A percentile compares a stretch with the other conserved stretches of the same genome.
phyloP scores from a whole-genome alignment of 345 rosid genomes.

The Syzygium oleosum region DNA sequence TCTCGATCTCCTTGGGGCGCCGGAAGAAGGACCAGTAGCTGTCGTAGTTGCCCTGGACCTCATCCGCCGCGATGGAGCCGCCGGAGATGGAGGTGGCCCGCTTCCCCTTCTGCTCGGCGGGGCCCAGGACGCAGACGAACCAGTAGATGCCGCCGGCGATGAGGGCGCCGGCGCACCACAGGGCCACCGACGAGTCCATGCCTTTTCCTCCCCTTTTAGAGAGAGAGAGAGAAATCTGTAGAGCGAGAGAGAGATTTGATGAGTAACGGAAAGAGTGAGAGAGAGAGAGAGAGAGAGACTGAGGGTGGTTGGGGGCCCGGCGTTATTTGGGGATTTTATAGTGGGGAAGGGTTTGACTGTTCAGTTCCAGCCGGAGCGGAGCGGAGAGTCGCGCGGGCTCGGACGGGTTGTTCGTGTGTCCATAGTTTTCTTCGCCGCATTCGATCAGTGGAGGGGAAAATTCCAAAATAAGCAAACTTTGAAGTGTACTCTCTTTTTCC shows the following conservation, averaged over 20 bases:
- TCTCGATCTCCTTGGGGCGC: constrained; percentile 78
- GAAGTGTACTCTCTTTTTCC: too few relatives aligned
- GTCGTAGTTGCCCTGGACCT: constrained; percentile 66
- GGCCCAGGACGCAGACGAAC: constrained; percentile 84
- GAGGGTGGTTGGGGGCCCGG: not conserved
- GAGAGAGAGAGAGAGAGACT: not conserved
- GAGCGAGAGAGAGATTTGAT: not conserved
- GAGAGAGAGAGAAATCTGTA: not conserved
- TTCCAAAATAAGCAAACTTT: too few relatives aligned
- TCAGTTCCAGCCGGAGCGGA: not conserved
- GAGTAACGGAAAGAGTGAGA: not conserved
- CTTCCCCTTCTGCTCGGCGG: constrained; percentile 75
- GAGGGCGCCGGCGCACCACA: constrained; percentile 64
- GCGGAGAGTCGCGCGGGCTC: not conserved
- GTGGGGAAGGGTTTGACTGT: not conserved
- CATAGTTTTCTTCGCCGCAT: too few relatives aligned
- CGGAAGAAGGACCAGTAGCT: constrained; percentile 86
- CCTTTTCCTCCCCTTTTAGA: not conserved
- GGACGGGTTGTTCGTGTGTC: not conserved
- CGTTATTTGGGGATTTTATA: not conserved
- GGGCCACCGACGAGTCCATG: constrained; percentile 52
- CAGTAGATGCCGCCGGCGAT: constrained; percentile 71
- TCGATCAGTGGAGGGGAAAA: too few relatives aligned
- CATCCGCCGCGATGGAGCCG: constrained; percentile 86
- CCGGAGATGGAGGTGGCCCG: constrained; percentile 74